Percentiles rank a stretch among this genome's conserved stretches.
Evolutionary conservation across 176 grass and related monocot species (phyloP).

Genomic region (Eleusine coracana): DNA sequence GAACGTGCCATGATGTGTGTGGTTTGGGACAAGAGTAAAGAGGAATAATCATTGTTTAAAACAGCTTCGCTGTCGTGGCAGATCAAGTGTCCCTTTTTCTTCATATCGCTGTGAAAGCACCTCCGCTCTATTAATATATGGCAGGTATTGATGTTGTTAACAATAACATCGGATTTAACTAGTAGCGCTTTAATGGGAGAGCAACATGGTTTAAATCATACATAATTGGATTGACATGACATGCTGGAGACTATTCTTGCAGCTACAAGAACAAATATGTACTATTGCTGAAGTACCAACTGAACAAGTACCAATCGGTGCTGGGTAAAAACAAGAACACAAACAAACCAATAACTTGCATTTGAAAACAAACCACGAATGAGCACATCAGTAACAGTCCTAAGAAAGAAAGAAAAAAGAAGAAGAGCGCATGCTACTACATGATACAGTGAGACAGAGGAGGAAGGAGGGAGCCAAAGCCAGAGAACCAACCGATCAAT

Average conservation of each 20-base stretch:
- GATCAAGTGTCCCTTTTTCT: background rate
- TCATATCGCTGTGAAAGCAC: background rate
- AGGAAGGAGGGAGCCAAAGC: background rate
- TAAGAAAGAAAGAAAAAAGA: background rate
- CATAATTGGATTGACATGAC: background rate
- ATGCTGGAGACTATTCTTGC: background rate
- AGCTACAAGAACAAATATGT: background rate
- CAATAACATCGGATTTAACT: background rate
- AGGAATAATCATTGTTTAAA: background rate
- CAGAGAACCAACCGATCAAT: slow-evolving; percentile 22
- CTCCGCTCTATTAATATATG: no score
- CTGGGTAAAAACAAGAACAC: background rate
- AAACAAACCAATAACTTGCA: background rate
- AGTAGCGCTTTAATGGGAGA: background rate
- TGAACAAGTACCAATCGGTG: background rate
- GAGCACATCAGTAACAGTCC: background rate
- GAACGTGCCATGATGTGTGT: background rate
- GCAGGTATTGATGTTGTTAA: no score
- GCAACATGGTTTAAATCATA: background rate
- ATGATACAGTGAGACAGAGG: background rate
- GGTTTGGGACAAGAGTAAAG: background rate
- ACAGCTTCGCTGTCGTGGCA: background rate
- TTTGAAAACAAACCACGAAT: background rate
- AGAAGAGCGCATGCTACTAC: background rate
- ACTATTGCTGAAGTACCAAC: no score